Evolutionary conservation across 2,329 filamentous ascomycete genomes (phyloP), one percentile per base, ranked within the genome.

Genomic region (Clonostachys chloroleuca): DNA sequence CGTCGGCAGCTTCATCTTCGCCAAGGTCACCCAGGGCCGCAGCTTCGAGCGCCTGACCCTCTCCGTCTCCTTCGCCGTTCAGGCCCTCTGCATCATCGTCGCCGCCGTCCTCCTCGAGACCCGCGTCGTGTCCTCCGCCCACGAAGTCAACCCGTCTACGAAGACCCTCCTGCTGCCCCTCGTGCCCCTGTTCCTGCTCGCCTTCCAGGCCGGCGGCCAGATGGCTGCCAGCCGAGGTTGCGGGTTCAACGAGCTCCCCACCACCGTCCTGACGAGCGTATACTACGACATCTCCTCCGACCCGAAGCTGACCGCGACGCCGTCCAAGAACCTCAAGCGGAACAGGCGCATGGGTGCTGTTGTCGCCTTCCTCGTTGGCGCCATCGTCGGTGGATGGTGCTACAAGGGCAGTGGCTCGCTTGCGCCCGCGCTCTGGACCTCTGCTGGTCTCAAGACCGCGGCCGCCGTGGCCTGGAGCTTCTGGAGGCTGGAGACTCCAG

Each of bases 281-380:
- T 77, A 78, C 55, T 77, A 72, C 55, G 77, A 80, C 54, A 54
- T 80, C 20, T 67, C 76, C 54, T 73, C 70, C 16, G 77, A 81
- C 55, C 70, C 70, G 4, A 62, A 69, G 36, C 12, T 42, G n/a
- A 58, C 79, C 12, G 65, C 77, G n/a, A 63, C 68, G 3, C 54
- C 51, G 14, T 52, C 51, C 41, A 64, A 70, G 12, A 80, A 80
- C 51, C 63, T 67, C 14, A 75, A 78, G 60, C 61, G 77, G 36
- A 74, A 80, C 59, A 63, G 77, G 9, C 60, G 77, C 9, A 60
- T 73, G 18, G 55, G 60, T 1, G 69, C 70, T 20, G 70, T 74
- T 9, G 59, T 78, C 1, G 52, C 74, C 14, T 61, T 78, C 24
- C 57, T 80, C 5, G 52, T 63, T 4, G 76, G 76, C 5, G 74